These are phyloP conservation scores for Pyrenula massariospora DNA, from an alignment of 495 filamentous ascomycete genomes.

Conservation along the genomic window DNA sequence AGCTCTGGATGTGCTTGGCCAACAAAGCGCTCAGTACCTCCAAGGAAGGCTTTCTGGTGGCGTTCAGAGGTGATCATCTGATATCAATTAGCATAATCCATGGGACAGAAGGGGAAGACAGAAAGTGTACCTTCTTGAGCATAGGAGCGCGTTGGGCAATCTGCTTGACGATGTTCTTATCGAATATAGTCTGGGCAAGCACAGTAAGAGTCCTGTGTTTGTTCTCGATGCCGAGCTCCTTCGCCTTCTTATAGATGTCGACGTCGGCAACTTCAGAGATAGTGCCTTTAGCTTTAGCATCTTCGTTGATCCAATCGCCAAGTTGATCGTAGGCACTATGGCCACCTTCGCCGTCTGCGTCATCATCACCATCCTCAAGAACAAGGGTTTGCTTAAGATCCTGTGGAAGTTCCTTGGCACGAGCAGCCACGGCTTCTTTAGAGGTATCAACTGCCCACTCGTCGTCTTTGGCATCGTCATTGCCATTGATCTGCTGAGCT, in stretches of 20 bases:
- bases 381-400: constrained; percentile 86
- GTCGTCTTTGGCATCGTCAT: constrained; percentile 67
- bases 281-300: constrained; percentile 52
- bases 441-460: constrained; percentile 94
- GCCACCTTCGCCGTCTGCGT: constrained; percentile 67
- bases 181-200: constrained; percentile 86
- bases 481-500: constrained; percentile 60
- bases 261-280: constrained; percentile 70
- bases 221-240: constrained; percentile 82
- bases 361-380: constrained; percentile 74
- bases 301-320: constrained; percentile 82
- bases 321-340: constrained; percentile 82
- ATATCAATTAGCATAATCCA: constrained; percentile 10
- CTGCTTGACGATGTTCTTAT: constrained; percentile 79
- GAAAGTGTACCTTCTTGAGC: constrained; percentile 55
- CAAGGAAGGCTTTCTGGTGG: constrained; percentile 95
- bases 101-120: constrained; percentile 19
- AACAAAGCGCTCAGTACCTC: constrained; percentile 88
- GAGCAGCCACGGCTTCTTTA: constrained; percentile 86
- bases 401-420: constrained; percentile 76
- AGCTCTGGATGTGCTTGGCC: constrained; percentile 72
- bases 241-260: constrained; percentile 89
- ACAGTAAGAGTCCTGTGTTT: constrained; percentile 93
- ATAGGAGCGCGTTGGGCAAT: constrained; percentile 68
- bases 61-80: constrained; percentile 74